A percentile compares a stretch with the other conserved stretches of the same genome.
phyloP scores from a whole-genome alignment of 1,284 basidiomycete species.

The Schizopora paradoxa region DNA sequence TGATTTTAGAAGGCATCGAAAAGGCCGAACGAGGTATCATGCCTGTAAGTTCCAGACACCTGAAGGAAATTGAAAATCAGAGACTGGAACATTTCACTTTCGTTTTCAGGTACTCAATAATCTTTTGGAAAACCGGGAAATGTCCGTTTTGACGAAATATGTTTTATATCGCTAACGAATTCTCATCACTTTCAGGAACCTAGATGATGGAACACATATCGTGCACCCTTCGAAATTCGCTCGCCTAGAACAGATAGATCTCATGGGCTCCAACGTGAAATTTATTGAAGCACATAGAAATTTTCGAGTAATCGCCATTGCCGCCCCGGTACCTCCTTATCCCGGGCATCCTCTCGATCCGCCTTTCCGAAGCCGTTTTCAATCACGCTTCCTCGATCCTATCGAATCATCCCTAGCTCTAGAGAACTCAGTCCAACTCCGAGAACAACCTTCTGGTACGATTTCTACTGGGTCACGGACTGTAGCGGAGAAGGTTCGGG shows the following conservation, averaged over 20 bases:
- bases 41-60: constrained; percentile 44
- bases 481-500: constrained; percentile 38
- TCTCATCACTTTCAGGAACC: constrained; percentile 37
- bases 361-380: constrained; percentile 63
- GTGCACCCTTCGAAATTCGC: constrained; percentile 55
- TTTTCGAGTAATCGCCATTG: constrained; percentile 60
- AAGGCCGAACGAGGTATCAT: constrained; percentile 59
- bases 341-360: constrained; percentile 62
- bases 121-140: constrained; percentile 61
- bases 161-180: neutral
- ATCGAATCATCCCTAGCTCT: constrained; percentile 49
- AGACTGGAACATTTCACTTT: too few relatives aligned
- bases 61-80: too few relatives aligned
- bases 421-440: constrained; percentile 7
- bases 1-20: constrained; percentile 64
- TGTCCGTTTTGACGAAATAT: constrained; percentile 37
- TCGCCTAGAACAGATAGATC: constrained; percentile 34
- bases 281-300: constrained; percentile 60
- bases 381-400: constrained; percentile 61
- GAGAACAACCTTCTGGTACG: neutral
- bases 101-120: constrained; percentile 54
- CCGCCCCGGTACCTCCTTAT: constrained; percentile 61
- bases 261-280: constrained; percentile 20
- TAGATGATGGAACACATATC: constrained; percentile 70
- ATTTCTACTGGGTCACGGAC: neutral